Percentiles rank a stretch among this genome's conserved stretches.
phyloP scores from a whole-genome alignment of 371 early-diverging fungal genomes.

The Capniomyces stellatus region DNA sequence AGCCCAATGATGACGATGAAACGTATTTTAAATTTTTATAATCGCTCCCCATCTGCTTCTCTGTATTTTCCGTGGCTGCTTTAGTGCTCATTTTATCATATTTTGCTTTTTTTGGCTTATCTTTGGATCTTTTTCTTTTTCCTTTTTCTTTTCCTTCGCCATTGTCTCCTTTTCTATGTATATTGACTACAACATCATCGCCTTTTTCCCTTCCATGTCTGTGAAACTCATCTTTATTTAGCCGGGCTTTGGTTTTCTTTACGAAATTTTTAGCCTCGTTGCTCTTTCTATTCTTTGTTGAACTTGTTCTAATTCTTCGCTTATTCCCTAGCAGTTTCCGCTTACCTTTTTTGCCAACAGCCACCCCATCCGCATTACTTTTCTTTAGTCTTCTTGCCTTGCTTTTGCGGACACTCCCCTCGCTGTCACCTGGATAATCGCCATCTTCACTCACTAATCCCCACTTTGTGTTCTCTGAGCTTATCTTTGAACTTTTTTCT shows the following conservation, averaged over 20 bases:
- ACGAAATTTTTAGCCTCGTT: not conserved
- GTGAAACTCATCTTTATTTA: not conserved
- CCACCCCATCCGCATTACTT: not conserved
- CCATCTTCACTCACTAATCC: not conserved
- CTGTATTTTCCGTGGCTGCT: too few species aligned
- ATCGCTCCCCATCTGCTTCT: too few species aligned
- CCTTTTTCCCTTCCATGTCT: not conserved
- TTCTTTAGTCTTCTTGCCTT: not conserved
- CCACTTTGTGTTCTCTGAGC: not conserved
- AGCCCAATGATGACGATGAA: too few species aligned
- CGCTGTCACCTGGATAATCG: not conserved
- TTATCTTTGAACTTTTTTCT: not conserved
- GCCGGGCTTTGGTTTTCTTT: not conserved
- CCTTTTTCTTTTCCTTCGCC: not conserved
- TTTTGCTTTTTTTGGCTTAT: too few species aligned
- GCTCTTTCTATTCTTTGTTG: not conserved
- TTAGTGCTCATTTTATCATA: too few species aligned
- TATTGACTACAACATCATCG: not conserved
- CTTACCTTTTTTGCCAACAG: not conserved
- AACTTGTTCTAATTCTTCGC: not conserved
- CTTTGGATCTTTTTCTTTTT: not conserved
- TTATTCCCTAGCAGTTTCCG: not conserved
- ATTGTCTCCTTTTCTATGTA: not conserved
- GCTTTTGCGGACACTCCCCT: not conserved
- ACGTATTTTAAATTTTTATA: too few species aligned